A percentile compares a stretch with the other conserved stretches of the same genome.
Evolutionary conservation across 2,329 filamentous ascomycete species (phyloP).

Genomic region (Colletotrichum sansevieriae): DNA sequence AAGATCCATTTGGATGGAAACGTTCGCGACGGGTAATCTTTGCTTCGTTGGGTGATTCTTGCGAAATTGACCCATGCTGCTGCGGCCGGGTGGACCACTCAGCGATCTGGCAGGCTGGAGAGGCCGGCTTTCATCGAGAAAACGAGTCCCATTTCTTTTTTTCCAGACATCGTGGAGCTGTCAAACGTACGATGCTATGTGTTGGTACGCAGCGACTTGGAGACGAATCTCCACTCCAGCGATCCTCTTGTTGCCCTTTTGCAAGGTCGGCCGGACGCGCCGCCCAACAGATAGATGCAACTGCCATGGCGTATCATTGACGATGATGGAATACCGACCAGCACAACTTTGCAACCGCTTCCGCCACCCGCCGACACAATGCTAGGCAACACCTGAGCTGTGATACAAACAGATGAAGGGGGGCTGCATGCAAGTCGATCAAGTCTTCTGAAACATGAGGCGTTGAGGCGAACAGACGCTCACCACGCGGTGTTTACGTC

Average conservation of each 20-base stretch:
- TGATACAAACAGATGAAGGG: conserved; percentile 37
- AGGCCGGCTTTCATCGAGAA: conserved; percentile 39
- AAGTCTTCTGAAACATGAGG: conserved; percentile 40
- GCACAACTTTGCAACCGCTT: conserved; percentile 2
- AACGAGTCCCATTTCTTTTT: conserved; percentile 39
- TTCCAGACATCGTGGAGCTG: conserved; percentile 33
- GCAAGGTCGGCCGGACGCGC: conserved; percentile 27
- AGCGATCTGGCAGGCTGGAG: conserved; percentile 40
- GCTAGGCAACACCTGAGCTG: conserved; percentile 21
- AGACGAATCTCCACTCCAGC: conserved; percentile 25
- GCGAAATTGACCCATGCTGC: conserved; percentile 35
- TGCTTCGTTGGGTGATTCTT: conserved; percentile 39
- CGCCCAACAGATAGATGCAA: conserved; percentile 25
- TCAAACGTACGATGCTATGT: conserved; percentile 41
- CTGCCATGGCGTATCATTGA: conserved; percentile 1
- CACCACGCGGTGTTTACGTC: conserved; percentile 36
- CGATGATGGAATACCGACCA: conserved; percentile 6
- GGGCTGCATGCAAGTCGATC: conserved; percentile 37
- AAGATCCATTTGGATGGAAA: conserved; percentile 35
- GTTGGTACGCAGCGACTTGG: conserved; percentile 29
- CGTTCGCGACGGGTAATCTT: conserved; percentile 38
- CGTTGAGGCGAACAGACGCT: conserved; percentile 40
- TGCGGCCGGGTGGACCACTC: conserved; percentile 36
- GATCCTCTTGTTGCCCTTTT: conserved; percentile 25
- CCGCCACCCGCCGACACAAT: conserved; percentile 22